Evolutionary conservation across 495 filamentous ascomycete genomes (phyloP).

Genomic region (Corynascus novoguineensis): DNA sequence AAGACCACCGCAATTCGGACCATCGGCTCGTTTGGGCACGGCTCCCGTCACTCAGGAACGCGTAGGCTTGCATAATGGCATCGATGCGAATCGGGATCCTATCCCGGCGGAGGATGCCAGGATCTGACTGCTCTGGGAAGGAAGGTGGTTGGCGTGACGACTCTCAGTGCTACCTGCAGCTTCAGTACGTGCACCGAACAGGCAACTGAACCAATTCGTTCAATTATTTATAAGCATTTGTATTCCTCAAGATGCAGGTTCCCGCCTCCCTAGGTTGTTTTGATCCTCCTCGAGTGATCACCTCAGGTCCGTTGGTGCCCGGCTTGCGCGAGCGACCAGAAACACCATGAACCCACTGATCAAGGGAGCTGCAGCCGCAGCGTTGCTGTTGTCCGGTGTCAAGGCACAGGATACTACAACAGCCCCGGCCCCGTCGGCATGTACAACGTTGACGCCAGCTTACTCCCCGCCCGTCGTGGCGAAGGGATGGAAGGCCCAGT

Average conservation of each 20-base stretch:
- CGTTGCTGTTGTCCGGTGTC: constrained; percentile 2
- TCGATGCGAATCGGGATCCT: neutral
- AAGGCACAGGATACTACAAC: neutral
- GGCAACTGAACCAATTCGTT: too few species aligned
- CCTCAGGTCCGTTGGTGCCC: neutral
- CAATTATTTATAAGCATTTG: too few species aligned
- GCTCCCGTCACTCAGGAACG: neutral
- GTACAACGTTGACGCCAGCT: constrained; percentile 22
- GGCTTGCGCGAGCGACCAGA: neutral
- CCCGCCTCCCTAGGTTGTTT: too few species aligned
- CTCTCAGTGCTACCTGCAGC: neutral
- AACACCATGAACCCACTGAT: constrained; percentile 5
- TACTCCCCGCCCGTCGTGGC: constrained; percentile 46
- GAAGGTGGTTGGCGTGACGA: neutral
- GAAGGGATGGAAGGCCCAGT: constrained; percentile 50
- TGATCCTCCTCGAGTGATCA: neutral
- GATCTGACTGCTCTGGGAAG: neutral
- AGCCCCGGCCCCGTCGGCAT: constrained; percentile 12
- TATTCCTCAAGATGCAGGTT: too few species aligned
- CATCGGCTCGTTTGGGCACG: neutral
- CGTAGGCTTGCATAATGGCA: neutral
- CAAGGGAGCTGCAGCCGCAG: constrained; percentile 4
- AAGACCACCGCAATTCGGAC: neutral
- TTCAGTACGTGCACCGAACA: too few species aligned
- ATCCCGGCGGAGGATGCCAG: too few species aligned